phyloP scores from a whole-genome alignment of 176 grass and related monocot genomes.

The Luzula sylvatica region DNA sequence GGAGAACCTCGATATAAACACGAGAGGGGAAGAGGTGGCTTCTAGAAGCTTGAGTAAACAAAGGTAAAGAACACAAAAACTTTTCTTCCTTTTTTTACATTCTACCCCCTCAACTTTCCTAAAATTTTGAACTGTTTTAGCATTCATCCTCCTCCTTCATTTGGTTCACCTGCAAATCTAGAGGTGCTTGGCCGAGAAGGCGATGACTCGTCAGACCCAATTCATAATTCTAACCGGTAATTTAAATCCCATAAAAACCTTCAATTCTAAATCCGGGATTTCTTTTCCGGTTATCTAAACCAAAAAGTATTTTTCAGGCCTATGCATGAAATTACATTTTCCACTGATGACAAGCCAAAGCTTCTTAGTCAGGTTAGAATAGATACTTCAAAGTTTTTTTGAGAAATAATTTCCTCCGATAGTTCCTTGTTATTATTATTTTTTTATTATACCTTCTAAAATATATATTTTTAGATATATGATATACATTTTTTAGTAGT shows the following conservation, averaged over 20 bases:
- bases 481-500: too few relatives aligned
- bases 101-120: conserved; percentile 11
- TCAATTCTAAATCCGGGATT: background rate
- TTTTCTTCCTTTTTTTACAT: conserved; percentile 4
- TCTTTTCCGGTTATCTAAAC: too few relatives aligned
- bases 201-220: conserved; percentile 46
- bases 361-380: conserved; percentile 89
- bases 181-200: conserved; percentile 80
- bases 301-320: conserved; percentile 65
- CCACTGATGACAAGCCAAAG: conserved; percentile 90
- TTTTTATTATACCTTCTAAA: too few relatives aligned
- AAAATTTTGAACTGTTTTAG: conserved; percentile 34
- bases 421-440: too few relatives aligned
- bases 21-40: conserved; percentile 52
- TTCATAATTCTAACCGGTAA: conserved; percentile 45
- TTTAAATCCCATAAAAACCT: conserved; percentile 12
- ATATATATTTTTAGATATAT: too few relatives aligned
- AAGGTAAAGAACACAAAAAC: conserved; percentile 38
- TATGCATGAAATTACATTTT: conserved; percentile 99
- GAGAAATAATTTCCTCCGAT: too few relatives aligned
- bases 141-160: conserved; percentile 79
- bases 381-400: conserved; percentile 8
- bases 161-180: conserved; percentile 90
- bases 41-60: conserved; percentile 52
- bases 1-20: conserved; percentile 38